Evolutionary conservation across 2,329 filamentous ascomycete species (phyloP).

Genomic region (Xylaria hypoxylon): DNA sequence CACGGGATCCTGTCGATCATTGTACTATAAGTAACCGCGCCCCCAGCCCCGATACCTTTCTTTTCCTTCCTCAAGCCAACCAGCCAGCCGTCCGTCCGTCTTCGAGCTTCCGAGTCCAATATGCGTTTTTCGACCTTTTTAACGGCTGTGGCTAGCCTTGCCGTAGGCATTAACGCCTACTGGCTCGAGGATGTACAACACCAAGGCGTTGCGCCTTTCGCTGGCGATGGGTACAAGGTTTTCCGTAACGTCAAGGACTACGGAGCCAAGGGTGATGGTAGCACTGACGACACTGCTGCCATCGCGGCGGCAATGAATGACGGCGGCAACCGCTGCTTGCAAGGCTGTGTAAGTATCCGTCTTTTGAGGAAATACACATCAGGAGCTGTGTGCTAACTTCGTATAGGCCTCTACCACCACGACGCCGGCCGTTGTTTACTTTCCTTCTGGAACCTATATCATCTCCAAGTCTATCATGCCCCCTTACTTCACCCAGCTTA

Average conservation of each 20-base stretch:
- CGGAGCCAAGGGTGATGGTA: slow-evolving; percentile 59
- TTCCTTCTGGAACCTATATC: slow-evolving; percentile 64
- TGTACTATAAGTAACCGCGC: slow-evolving; percentile 43
- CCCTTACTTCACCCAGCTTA: slow-evolving; percentile 72
- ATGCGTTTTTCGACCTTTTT: slow-evolving; percentile 51
- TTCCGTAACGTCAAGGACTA: slow-evolving; percentile 63
- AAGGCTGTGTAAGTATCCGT: slow-evolving; percentile 55
- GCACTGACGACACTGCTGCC: slow-evolving; percentile 60
- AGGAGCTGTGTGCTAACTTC: slow-evolving; percentile 12
- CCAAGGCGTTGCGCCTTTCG: slow-evolving; percentile 59
- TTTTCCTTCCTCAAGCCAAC: slow-evolving; percentile 34
- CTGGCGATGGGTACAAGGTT: slow-evolving; percentile 55
- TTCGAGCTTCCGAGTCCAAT: slow-evolving; percentile 37
- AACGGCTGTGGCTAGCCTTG: slow-evolving; percentile 48
- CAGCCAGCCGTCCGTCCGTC: slow-evolving; percentile 29
- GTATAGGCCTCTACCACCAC: slow-evolving; percentile 55
- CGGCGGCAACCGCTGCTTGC: slow-evolving; percentile 56
- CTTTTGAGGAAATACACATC: background rate
- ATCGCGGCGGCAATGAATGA: slow-evolving; percentile 59
- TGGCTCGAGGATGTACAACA: slow-evolving; percentile 54
- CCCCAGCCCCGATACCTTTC: slow-evolving; percentile 36
- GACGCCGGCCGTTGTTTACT: slow-evolving; percentile 58
- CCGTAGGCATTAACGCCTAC: slow-evolving; percentile 49
- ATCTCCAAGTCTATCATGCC: slow-evolving; percentile 68
- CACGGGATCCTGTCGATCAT: slow-evolving; percentile 33